These are phyloP conservation scores for Kluyveromyces marxianus DNA, from an alignment of 1,139 yeast genomes.

Conservation along the genomic window DNA sequence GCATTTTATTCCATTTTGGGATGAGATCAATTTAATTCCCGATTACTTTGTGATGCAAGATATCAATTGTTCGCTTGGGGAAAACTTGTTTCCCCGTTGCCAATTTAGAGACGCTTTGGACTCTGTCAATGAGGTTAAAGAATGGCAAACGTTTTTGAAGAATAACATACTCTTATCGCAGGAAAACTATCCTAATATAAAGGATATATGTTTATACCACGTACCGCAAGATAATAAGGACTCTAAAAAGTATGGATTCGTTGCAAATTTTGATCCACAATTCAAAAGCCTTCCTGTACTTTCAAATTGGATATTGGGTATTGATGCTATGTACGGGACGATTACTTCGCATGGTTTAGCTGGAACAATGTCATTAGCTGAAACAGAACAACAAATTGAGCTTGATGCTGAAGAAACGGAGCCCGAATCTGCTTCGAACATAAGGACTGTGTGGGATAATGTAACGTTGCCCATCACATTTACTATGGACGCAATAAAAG, in stretches of 20 bases:
- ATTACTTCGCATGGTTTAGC: conserved; percentile 28
- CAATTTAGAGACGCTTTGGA: conserved; percentile 1
- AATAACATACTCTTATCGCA: conserved; percentile 23
- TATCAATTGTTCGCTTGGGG: background rate
- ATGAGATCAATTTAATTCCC: conserved; percentile 22
- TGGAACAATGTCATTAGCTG: conserved; percentile 16
- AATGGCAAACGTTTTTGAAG: conserved; percentile 26
- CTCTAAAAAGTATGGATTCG: conserved; percentile 22
- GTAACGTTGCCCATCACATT: conserved; percentile 26
- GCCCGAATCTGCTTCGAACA: conserved; percentile 3
- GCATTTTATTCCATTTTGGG: conserved; percentile 26
- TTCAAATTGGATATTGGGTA: conserved; percentile 29
- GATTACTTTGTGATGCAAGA: conserved; percentile 7
- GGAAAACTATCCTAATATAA: conserved; percentile 24
- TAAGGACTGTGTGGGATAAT: conserved; percentile 20
- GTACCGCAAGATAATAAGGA: conserved; percentile 15
- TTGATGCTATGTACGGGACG: conserved; percentile 22
- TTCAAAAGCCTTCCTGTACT: conserved; percentile 20
- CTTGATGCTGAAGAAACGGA: conserved; percentile 9
- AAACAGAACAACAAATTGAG: conserved; percentile 16
- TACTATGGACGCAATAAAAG: conserved; percentile 30
- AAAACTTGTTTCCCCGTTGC: conserved; percentile 4
- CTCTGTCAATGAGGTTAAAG: conserved; percentile 1
- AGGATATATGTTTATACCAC: conserved; percentile 28
- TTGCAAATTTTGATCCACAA: conserved; percentile 22